Percentiles rank a stretch among this genome's conserved stretches.
Evolutionary conservation across 2,329 filamentous ascomycete species (phyloP).

Genomic region (Sporothrix brasiliensis): DNA sequence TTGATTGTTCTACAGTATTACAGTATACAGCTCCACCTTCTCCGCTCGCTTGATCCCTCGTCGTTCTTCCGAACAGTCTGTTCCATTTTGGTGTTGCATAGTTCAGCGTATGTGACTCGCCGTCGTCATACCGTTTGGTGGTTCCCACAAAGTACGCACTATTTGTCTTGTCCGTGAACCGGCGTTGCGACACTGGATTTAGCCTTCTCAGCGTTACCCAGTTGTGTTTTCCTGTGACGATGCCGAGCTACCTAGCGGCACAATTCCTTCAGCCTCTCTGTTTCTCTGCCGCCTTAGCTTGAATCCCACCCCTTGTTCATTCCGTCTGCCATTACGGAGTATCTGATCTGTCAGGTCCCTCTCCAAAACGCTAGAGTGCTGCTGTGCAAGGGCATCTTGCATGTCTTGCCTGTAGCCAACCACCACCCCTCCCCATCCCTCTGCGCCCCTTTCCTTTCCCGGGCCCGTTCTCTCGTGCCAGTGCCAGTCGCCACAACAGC

Average conservation of each 20-base stretch:
- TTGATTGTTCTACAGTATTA: neutral
- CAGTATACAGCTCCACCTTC: slow-evolving; percentile 16
- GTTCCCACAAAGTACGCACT: neutral
- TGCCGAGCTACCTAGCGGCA: slow-evolving; percentile 23
- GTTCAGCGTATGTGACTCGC: neutral
- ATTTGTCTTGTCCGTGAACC: slow-evolving; percentile 5
- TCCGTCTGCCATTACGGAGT: neutral
- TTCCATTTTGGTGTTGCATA: neutral
- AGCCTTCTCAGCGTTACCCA: slow-evolving; percentile 24
- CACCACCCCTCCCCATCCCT: neutral
- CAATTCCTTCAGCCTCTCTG: neutral
- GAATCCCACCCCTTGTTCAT: neutral
- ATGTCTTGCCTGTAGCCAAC: slow-evolving; percentile 24
- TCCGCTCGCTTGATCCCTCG: slow-evolving; percentile 21
- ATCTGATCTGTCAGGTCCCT: neutral
- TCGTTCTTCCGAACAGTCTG: neutral
- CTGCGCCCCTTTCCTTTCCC: neutral
- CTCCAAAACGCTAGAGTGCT: neutral
- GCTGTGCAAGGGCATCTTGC: slow-evolving; percentile 24
- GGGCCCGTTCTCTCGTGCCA: slow-evolving; percentile 1
- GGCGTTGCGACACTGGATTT: neutral
- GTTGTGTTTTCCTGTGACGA: slow-evolving; percentile 7
- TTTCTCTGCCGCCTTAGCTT: neutral
- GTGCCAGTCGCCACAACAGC: slow-evolving; percentile 3
- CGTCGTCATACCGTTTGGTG: slow-evolving; percentile 7